Evolutionary conservation across 2,329 filamentous ascomycete genomes (phyloP), one percentile per base, ranked within the genome.

Genomic region (Macrophomina phaseolina): DNA sequence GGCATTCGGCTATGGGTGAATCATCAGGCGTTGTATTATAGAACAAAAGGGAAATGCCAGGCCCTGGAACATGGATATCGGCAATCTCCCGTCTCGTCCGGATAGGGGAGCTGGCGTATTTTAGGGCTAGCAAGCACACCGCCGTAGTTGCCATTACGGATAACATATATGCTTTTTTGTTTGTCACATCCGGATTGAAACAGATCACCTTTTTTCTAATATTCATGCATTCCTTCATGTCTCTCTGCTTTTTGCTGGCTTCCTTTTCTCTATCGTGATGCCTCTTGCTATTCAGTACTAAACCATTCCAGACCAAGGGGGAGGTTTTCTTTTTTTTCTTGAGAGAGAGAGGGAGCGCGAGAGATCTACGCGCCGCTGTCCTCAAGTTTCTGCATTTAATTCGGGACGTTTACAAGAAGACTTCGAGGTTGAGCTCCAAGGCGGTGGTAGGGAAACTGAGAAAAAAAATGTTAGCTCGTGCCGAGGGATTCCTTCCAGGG

Each of bases 401-500:
- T 23, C 23, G 23, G 23, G 23, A 23, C 12, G 28, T 32, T 52
- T 68, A 97, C 81, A 97, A 84, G 86, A 99, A 96, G 71, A 91
- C 88, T 81, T 98, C 94, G 38, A 98, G 87, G 80, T 98, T 97
- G 77, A 99, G 87, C 84, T 99, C 95, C 72, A 99, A 82, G 51
- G 92, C 93, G 81, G 93, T 97, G 73, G 97, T 93, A 49, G 95
- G 94, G 84, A 94, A 94, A 83, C 89, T 91, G 30, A 69, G 75
- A 70, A 18, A 34, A 53, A 53, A 1, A 52, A 5, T 18, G 11
- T 28, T 48, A 61, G 40, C 5, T 14, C 9, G 12, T 48, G 16
- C 11, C 36, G 5, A 23, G 36, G 28, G 55, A 18, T 28, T 42
- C 52, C 36, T 62, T 8, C 30, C 30, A 38, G n/a, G 12, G 46